These are phyloP conservation scores for Ceratocystis lukuohia DNA, from an alignment of 2,329 filamentous ascomycete genomes.

Conservation along the genomic window DNA sequence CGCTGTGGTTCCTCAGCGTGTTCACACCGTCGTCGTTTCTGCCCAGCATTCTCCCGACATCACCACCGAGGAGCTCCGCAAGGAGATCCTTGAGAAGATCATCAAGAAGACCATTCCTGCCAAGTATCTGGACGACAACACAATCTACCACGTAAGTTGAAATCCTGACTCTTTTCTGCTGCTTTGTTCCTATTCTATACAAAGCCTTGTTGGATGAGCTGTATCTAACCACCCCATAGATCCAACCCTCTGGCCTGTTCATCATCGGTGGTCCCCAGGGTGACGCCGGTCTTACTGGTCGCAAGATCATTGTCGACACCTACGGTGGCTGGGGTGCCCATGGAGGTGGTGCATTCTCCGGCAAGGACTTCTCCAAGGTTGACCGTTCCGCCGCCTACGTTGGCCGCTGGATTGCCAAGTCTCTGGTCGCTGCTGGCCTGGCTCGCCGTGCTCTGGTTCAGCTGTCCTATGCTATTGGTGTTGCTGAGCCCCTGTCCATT, in stretches of 20 bases:
- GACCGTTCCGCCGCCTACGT: conserved; percentile 97
- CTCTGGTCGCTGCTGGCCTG: conserved; percentile 75
- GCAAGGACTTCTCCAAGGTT: conserved; percentile 99
- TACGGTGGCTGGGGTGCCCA: conserved; percentile 99
- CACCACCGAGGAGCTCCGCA: conserved; percentile 79
- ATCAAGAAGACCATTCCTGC: conserved; percentile 87
- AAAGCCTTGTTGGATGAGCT: background rate
- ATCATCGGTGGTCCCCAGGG: conserved; percentile 98
- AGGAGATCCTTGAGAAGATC: conserved; percentile 95
- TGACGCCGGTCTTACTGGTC: conserved; percentile 94
- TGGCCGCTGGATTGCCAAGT: conserved; percentile 98
- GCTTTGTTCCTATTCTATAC: background rate
- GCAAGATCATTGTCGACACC: conserved; percentile 99
- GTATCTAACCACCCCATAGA: conserved; percentile 31
- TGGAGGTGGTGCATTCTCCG: conserved; percentile 99
- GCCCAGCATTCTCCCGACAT: conserved; percentile 87
- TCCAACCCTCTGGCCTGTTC: conserved; percentile 96
- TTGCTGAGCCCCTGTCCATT: conserved; percentile 92
- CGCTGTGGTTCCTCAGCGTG: conserved; percentile 79
- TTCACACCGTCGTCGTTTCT: conserved; percentile 93
- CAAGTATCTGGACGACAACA: conserved; percentile 83
- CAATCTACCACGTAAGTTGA: conserved; percentile 74
- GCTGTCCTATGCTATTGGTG: conserved; percentile 98
- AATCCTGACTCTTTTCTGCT: background rate
- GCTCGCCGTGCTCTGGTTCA: conserved; percentile 89